Evolutionary conservation across 2,329 filamentous ascomycete species (phyloP), one percentile per base, ranked within the genome.

Genomic region (Trichoderma polysporum): DNA sequence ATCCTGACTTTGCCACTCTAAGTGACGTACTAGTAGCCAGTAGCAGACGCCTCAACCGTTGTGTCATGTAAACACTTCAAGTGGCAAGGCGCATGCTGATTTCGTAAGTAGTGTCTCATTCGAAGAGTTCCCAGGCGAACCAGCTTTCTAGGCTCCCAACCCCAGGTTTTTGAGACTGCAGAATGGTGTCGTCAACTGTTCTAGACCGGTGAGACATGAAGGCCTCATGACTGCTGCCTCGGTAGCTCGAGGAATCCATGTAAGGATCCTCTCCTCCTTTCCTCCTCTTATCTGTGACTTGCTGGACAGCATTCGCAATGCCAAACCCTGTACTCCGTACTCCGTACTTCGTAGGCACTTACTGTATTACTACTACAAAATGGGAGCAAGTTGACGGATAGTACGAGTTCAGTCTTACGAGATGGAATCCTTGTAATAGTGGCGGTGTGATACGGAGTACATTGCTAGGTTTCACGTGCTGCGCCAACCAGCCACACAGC

Each of bases 391-490:
- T 58, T n/a, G 54, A 58, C 25, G 31, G 57, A 35, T 15, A 19
- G 17, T 12, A 45, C 22, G 41, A 45, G 22, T 22, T 3, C 27
- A n/a, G 49, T 54, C 59, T 53, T 53, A 53, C 49, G 45, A 61
- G 45, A 62, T 52, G 50, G 29, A 54, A 33, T 39, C 31, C 53
- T 39, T 56, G 53, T 19, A 45, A 22, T 8, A 25, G 53, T 39
- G 60, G 60, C 60, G 60, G 60, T 63, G 60, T 63, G 60, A 56
- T 62, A 50, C 27, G 27, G 41, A 45, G 41, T 19, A 37, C n/a
- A 25, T 27, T 33, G 31, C 27, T 60, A 41, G 22, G 60, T 54
- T 45, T 47, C 60, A 63, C 60, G 60, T 63, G 60, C 60, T 37
- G 31, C 17, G 31, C 17, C n/a, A 33, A 45, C 49, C 35, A 63